Evolutionary conservation across 371 early-diverging fungal genomes (phyloP).

Genomic region (Apophysomyces elegans): DNA sequence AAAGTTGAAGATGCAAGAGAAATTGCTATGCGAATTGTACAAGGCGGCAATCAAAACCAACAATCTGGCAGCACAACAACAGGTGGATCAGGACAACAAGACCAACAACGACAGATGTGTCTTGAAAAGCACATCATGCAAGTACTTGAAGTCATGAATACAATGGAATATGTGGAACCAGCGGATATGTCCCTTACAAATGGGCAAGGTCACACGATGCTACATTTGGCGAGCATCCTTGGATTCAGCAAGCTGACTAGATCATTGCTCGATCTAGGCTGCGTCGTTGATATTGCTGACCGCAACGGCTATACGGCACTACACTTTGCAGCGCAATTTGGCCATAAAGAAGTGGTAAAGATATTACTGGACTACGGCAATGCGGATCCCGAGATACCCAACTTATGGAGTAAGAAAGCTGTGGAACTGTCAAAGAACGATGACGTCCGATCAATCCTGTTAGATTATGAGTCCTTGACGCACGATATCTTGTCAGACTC

Average conservation of each 20-base stretch:
- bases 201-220: constrained; percentile 49
- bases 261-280: constrained; percentile 35
- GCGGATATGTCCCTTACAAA: constrained; percentile 40
- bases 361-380: constrained; percentile 32
- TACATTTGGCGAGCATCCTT: constrained; percentile 48
- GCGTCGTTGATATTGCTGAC: constrained; percentile 32
- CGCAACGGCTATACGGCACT: constrained; percentile 37
- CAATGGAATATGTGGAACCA: constrained; percentile 39
- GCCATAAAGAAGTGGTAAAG: constrained; percentile 27
- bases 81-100: constrained; percentile 19
- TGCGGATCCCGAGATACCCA: constrained; percentile 35
- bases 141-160: constrained; percentile 45
- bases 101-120: constrained; percentile 19
- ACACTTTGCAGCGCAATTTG: constrained; percentile 29
- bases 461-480: constrained; percentile 19
- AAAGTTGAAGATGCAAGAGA: constrained; percentile 74
- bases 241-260: constrained; percentile 32
- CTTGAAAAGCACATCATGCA: constrained; percentile 51
- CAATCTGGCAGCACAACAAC: not conserved
- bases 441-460: constrained; percentile 22
- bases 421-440: constrained; percentile 29
- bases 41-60: constrained; percentile 58
- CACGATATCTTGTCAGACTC: constrained; percentile 22
- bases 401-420: constrained; percentile 33
- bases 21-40: constrained; percentile 78